These are phyloP conservation scores for Annulohypoxylon stygium DNA, from an alignment of 495 filamentous ascomycete genomes.

Conservation along the genomic window DNA sequence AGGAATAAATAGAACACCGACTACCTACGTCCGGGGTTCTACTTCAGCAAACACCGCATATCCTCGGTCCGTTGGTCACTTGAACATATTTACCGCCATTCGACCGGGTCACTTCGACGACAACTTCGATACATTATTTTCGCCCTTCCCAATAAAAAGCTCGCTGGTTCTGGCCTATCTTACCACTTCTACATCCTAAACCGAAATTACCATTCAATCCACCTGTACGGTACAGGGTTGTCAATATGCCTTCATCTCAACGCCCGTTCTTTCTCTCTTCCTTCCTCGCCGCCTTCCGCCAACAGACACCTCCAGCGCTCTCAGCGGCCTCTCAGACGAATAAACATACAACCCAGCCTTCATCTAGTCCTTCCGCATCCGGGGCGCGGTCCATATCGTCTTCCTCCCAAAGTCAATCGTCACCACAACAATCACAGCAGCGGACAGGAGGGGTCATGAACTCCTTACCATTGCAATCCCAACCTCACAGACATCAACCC, in stretches of 20 bases:
- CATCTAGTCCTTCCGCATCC: slow-evolving; percentile 43
- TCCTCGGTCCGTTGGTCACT: slow-evolving; percentile 12
- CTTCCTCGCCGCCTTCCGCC: slow-evolving; percentile 87
- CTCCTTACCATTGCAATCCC: slow-evolving; percentile 60
- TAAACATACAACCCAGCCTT: slow-evolving; percentile 55
- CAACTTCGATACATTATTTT: background rate
- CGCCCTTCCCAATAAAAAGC: background rate
- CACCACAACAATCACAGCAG: slow-evolving; percentile 53
- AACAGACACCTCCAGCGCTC: slow-evolving; percentile 54
- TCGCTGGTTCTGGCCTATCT: background rate
- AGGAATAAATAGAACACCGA: slow-evolving; percentile 3
- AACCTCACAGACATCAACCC: slow-evolving; percentile 49
- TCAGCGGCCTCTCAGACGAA: slow-evolving; percentile 57
- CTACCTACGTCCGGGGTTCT: background rate
- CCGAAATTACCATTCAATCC: background rate
- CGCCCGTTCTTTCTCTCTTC: slow-evolving; percentile 84
- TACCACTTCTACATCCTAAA: background rate
- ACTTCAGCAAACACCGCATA: slow-evolving; percentile 23
- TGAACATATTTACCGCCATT: slow-evolving; percentile 7
- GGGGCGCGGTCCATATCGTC: slow-evolving; percentile 61
- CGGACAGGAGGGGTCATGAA: slow-evolving; percentile 57
- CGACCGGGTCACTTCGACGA: slow-evolving; percentile 9
- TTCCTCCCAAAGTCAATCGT: slow-evolving; percentile 48
- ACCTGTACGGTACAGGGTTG: slow-evolving; percentile 3
- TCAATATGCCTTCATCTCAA: slow-evolving; percentile 75